Evolutionary conservation across 352 stramenopile species (phyloP), one percentile per base, ranked within the genome.

Genomic region (Globisporangium recalcitrans): DNA sequence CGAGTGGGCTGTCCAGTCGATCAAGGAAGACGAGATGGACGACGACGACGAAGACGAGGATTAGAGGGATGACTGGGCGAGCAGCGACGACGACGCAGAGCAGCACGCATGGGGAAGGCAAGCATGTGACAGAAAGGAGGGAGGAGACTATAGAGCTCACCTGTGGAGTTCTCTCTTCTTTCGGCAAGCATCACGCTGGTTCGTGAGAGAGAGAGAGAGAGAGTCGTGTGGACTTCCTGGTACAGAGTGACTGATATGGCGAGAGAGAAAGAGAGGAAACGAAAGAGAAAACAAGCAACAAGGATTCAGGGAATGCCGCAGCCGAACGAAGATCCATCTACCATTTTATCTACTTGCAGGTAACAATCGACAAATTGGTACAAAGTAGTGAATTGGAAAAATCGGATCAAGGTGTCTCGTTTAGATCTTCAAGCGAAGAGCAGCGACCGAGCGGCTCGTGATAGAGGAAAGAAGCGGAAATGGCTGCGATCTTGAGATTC

Each of bases 11-110:
- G 66, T 92, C 67, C 80, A 93, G 69, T 88, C 83, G 48, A 94
- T 93, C 63, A 80, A 95, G 71, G 80, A 93, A 38, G 87, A 95
- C 64, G 84, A 93, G 71, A 93, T 93, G 85, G 86, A 77, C 46
- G 86, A 95, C 4, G 84, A 93, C 60, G 85, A 93, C 62, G 87
- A 95, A 49, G 86, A 95, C 48, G 83, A 93, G 44, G 75, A 87
- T 55, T 74, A 86, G 63, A 67, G 49, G n/a, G n/a, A n/a, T n/a
- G n/a, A n/a, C n/a, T n/a, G n/a, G n/a, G n/a, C n/a, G n/a, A n/a
- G n/a, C n/a, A n/a, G n/a, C n/a, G n/a, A n/a, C n/a, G n/a, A n/a
- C n/a, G n/a, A n/a, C n/a, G n/a, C n/a, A n/a, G n/a, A n/a, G n/a
- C n/a, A n/a, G n/a, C n/a, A n/a, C n/a, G n/a, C n/a, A n/a, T n/a